Conservation (phyloP, 2,329 filamentous ascomycete species). For the Fusarium zealandicum region DNA sequence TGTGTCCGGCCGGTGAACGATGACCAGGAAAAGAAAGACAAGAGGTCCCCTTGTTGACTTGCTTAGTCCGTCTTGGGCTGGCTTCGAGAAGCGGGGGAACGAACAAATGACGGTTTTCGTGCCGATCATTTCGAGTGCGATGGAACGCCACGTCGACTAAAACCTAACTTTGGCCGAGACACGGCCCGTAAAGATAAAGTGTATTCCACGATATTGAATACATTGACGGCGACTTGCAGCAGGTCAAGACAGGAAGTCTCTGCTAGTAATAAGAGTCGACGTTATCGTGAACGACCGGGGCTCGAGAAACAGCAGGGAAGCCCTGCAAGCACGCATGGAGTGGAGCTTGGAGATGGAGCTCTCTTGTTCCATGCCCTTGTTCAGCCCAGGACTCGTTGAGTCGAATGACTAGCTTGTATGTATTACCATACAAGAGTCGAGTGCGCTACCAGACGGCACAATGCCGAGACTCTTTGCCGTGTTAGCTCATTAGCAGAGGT, state of each 20-base stretch:
- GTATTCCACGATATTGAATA: background rate
- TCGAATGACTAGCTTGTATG: no score
- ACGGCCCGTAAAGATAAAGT: slow-evolving; percentile 25
- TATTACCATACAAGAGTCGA: no score
- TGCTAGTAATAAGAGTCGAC: background rate
- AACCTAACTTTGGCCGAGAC: slow-evolving; percentile 24
- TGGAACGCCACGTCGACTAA: slow-evolving; percentile 25
- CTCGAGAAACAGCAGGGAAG: slow-evolving; percentile 10
- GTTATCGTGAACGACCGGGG: slow-evolving; percentile 10
- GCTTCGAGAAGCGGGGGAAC: slow-evolving; percentile 36
- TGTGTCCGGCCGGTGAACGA: no score
- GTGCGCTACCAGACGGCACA: no score
- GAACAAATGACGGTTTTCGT: slow-evolving; percentile 18
- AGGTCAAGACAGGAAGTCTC: background rate
- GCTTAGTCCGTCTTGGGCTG: slow-evolving; percentile 25
- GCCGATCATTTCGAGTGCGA: slow-evolving; percentile 24
- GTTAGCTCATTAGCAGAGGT: no score
- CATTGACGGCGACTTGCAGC: background rate
- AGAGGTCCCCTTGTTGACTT: slow-evolving; percentile 1
- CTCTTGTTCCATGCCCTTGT: slow-evolving; percentile 7
- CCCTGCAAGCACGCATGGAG: slow-evolving; percentile 6
- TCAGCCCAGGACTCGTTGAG: background rate
- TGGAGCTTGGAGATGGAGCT: slow-evolving; percentile 5
- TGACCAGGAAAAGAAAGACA: background rate
- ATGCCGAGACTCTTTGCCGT: no score